Evolutionary conservation across 805 yeast genomes (phyloP).

Genomic region (Priceomyces medius): DNA sequence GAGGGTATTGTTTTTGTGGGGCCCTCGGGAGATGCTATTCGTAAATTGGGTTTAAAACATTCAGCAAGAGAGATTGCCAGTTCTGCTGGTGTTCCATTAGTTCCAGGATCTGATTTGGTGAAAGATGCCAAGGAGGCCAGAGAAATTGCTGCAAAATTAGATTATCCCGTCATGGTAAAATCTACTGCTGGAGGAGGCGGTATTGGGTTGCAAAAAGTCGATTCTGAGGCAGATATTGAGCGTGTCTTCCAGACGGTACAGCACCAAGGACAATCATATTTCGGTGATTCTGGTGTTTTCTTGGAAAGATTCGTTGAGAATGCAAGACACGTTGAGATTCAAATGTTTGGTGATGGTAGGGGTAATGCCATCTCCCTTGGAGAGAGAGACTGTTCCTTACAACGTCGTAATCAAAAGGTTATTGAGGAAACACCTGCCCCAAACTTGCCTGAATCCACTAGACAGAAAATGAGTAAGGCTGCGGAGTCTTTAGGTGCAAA

Average conservation of each 20-base stretch:
- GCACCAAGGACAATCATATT: conserved; percentile 90
- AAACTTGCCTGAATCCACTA: conserved; percentile 76
- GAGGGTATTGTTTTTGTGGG: conserved; percentile 93
- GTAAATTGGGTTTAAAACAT: conserved; percentile 89
- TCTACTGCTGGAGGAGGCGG: conserved; percentile 99
- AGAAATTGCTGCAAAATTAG: conserved; percentile 67
- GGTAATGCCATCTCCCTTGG: conserved; percentile 94
- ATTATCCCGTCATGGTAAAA: conserved; percentile 92
- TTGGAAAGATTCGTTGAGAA: conserved; percentile 92
- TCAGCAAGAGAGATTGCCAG: conserved; percentile 94
- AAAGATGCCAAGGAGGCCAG: conserved; percentile 71
- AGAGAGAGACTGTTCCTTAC: conserved; percentile 96
- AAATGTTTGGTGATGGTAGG: conserved; percentile 92
- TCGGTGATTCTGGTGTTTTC: conserved; percentile 95
- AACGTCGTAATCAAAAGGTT: conserved; percentile 93
- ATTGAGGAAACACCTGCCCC: conserved; percentile 99
- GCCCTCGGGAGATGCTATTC: conserved; percentile 92
- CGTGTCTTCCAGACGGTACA: conserved; percentile 86
- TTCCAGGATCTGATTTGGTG: conserved; percentile 93
- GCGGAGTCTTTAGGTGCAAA: conserved; percentile 80
- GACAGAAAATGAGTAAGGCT: conserved; percentile 72
- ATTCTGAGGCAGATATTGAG: conserved; percentile 74
- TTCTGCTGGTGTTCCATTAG: conserved; percentile 90
- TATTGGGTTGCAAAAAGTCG: conserved; percentile 93
- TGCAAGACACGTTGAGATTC: conserved; percentile 95